Percentiles rank a stretch among this genome's conserved stretches.
Evolutionary conservation across 768 basidiomycete species (phyloP).

Genomic region (Amanita molliuscula): DNA sequence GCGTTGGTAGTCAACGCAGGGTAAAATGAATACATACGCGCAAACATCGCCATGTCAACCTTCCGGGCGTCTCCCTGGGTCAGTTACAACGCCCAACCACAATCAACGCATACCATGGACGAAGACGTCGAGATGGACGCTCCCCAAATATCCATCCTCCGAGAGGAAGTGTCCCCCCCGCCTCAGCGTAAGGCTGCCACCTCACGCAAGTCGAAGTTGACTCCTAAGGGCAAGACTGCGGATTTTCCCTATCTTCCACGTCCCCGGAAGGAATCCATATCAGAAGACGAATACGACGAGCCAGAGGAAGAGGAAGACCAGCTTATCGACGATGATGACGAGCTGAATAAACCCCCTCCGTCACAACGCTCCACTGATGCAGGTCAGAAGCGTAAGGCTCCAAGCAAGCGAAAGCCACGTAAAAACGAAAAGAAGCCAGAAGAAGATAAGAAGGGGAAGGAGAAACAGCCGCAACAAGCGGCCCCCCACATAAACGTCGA

Average conservation of each 20-base stretch:
- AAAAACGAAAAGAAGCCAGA: conserved; percentile 41
- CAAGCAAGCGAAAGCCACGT: conserved; percentile 41
- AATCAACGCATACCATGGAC: conserved; percentile 25
- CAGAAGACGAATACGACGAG: conserved; percentile 51
- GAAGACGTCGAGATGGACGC: conserved; percentile 63
- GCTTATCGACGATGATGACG: conserved; percentile 48
- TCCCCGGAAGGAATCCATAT: conserved; percentile 14
- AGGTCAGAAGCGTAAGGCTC: conserved; percentile 37
- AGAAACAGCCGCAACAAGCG: conserved; percentile 25
- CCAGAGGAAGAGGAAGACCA: conserved; percentile 72
- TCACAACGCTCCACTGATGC: conserved; percentile 22
- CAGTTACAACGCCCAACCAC: conserved; percentile 30
- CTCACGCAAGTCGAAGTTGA: conserved; percentile 10
- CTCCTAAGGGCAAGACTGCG: conserved; percentile 5
- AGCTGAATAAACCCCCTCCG: conserved; percentile 21
- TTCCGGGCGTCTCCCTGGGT: conserved; percentile 61
- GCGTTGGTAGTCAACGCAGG: no score
- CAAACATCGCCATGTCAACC: conserved; percentile 31
- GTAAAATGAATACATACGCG: conserved; percentile 18
- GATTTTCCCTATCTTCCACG: conserved; percentile 10
- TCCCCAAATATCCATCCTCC: conserved; percentile 71
- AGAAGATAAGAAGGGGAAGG: conserved; percentile 37
- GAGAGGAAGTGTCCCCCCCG: conserved; percentile 64
- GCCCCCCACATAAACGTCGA: conserved; percentile 26
- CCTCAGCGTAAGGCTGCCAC: conserved; percentile 25